Evolutionary conservation across 805 yeast genomes (phyloP), one percentile per base, ranked within the genome.

Genomic region (Ogataea parapolymorpha): DNA sequence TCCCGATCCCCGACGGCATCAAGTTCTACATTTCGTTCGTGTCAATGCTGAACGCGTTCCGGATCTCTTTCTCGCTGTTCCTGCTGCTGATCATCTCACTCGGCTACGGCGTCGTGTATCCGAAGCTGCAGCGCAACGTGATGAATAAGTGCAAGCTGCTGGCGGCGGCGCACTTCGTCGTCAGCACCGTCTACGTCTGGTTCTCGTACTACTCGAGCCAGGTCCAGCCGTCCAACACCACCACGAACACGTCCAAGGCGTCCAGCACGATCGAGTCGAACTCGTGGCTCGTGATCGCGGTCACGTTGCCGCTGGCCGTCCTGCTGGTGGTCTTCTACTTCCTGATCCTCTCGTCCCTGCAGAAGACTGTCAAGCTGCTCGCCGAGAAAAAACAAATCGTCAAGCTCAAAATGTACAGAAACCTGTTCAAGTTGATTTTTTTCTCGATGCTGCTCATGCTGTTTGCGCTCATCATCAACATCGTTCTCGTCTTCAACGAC

Each of bases 41-140:
- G 37, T 82, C 96, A 2, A 61, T 87, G 24, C 66, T 91, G 61
- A 86, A 88, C 59, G 79, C 95, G 2, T 78, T 79, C 52, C 85
- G 93, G 56, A 75, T 87, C 38, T 82, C 96, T 0, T 86, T 88
- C 61, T 85, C 96, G 6, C 84, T 91, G 65, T 93, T 91, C 67
- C 67, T 93, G 54, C 70, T 93, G 41, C 70, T 91, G 49, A 82
- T 88, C 54, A 91, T 93, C 41, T 75, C 95, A 11, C 70, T 90
- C 50, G 99, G 99, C 29, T 93, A 90, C 65, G 97, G 98, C 48
- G 89, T 93, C 35, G 98, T 93, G 36, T 80, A 78, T 57, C 89
- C 96, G 33, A 83, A 89, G 48, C 74, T 93, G 45, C 85, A 89
- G 34, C 77, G 78, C 61, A 77, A 78, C 41, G 56, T 73, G 22